phyloP scores from a whole-genome alignment of 805 yeast species.

The Pichia ethanolica region DNA sequence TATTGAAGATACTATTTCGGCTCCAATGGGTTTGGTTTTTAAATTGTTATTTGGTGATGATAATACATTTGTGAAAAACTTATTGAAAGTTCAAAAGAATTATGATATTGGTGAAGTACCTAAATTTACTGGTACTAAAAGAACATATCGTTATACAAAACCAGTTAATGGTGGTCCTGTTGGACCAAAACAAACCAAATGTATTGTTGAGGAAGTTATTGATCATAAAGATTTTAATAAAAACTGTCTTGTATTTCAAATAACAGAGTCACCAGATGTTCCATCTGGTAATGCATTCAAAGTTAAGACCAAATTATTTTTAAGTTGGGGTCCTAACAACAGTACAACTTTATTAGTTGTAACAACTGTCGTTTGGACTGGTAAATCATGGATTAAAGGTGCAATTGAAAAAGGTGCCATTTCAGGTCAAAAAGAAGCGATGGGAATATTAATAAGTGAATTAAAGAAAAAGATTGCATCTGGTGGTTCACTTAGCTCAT shows the following conservation, averaged over 20 bases:
- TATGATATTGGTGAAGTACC: constrained; percentile 47
- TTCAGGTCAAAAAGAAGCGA: constrained; percentile 61
- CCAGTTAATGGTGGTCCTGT: constrained; percentile 61
- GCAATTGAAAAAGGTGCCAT: constrained; percentile 70
- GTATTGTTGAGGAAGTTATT: constrained; percentile 54
- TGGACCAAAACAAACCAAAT: constrained; percentile 71
- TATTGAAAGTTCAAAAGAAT: constrained; percentile 57
- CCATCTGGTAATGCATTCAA: constrained; percentile 68
- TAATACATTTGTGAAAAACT: constrained; percentile 33
- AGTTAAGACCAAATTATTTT: constrained; percentile 48
- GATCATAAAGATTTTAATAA: constrained; percentile 44
- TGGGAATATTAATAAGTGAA: constrained; percentile 41
- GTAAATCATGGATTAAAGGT: constrained; percentile 70
- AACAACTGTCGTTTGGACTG: constrained; percentile 61
- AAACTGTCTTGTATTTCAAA: constrained; percentile 43
- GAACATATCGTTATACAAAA: constrained; percentile 52
- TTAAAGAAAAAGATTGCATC: constrained; percentile 32
- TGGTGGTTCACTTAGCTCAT: constrained; percentile 19
- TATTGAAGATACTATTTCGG: constrained; percentile 39
- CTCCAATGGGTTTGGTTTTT: constrained; percentile 60
- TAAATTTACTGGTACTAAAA: constrained; percentile 26
- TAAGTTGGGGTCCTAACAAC: constrained; percentile 59
- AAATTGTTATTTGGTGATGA: constrained; percentile 58
- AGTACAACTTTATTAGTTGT: constrained; percentile 45
- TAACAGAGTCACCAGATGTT: constrained; percentile 71